Conservation (phyloP, 306 rosid species). For the Ammopiptanthus mongolicus region DNA sequence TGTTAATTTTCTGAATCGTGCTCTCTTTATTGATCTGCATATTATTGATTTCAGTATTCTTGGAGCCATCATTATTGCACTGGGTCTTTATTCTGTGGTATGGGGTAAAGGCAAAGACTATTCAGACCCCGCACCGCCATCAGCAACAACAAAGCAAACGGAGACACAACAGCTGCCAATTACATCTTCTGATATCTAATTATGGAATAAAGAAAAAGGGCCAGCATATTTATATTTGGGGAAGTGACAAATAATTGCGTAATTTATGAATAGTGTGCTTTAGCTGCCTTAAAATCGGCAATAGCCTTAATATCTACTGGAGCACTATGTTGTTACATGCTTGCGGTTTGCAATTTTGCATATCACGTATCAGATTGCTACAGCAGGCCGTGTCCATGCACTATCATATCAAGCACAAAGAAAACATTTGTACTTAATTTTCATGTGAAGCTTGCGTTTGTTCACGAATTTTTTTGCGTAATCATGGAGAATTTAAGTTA, state of each 20-base stretch:
- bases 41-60: conserved; percentile 31
- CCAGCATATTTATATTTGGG: not conserved
- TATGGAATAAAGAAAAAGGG: not conserved
- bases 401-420: not conserved
- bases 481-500: no score
- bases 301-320: not conserved
- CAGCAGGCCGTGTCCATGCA: not conserved
- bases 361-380: not conserved
- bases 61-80: conserved; percentile 58
- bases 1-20: not conserved
- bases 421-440: not conserved
- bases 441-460: not conserved
- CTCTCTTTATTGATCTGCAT: not conserved
- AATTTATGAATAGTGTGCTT: not conserved
- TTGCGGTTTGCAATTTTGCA: not conserved
- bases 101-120: conserved; percentile 82
- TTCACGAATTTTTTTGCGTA: not conserved
- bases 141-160: conserved; percentile 13
- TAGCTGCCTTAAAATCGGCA: not conserved
- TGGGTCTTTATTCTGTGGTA: conserved; percentile 70
- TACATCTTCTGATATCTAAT: not conserved
- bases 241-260: not conserved
- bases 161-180: conserved; percentile 26
- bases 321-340: not conserved
- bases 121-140: not conserved